Percentiles rank a stretch among this genome's conserved stretches.
Conservation (phyloP, 1,284 basidiomycete genomes). For the Pyrrhoderma noxium region DNA sequence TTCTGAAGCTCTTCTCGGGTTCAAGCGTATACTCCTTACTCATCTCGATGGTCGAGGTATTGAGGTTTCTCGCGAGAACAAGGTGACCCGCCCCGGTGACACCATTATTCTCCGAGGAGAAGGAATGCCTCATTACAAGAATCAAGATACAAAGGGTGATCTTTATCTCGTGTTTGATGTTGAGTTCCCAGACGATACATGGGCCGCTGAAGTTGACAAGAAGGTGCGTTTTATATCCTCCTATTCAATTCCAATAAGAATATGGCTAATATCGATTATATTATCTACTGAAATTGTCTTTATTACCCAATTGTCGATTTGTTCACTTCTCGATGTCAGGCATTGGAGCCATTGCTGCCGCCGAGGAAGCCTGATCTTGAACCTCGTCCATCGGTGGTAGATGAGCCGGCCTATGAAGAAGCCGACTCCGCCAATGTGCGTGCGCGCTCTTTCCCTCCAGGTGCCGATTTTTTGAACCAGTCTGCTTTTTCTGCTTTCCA, state of each 20-base stretch:
- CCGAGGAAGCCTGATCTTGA: conserved; percentile 67
- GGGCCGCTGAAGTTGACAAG: conserved; percentile 55
- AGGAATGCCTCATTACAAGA: conserved; percentile 79
- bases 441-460: conserved; percentile 62
- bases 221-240: conserved; percentile 35
- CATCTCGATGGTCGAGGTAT: conserved; percentile 89
- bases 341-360: conserved; percentile 58
- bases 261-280: background rate
- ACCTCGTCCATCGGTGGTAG: conserved; percentile 62
- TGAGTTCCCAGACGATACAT: conserved; percentile 75
- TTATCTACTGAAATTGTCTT: background rate
- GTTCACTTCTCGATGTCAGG: conserved; percentile 32
- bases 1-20: conserved; percentile 89
- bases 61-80: conserved; percentile 57
- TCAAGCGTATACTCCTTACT: conserved; percentile 78
- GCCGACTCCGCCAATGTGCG: conserved; percentile 73
- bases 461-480: conserved; percentile 65
- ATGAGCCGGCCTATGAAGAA: conserved; percentile 66
- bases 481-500: conserved; percentile 45
- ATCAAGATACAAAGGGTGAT: conserved; percentile 66
- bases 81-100: conserved; percentile 68
- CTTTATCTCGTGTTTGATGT: conserved; percentile 75
- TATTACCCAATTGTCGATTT: conserved; percentile 1
- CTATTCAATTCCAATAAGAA: background rate
- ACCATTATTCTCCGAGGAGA: conserved; percentile 72